Base-by-base conservation (phyloP, 2,329 filamentous ascomycete genomes). In the Alternaria sp. region DNA sequence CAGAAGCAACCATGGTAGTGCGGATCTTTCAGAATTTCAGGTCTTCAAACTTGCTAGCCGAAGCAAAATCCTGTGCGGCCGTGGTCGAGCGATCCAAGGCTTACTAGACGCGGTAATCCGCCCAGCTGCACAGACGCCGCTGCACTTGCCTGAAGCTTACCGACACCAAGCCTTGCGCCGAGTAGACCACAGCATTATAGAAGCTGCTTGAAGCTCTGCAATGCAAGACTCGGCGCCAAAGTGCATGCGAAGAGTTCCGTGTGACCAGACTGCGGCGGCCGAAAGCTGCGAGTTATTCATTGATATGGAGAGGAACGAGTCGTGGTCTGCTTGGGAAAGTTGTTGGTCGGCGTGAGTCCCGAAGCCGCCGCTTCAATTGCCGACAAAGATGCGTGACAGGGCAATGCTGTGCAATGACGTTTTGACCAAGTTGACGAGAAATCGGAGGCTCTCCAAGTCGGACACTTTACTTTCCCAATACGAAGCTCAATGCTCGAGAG, bases 91-190 rank as follows among this genome's bases (percentile, higher is more conserved):
- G 7, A 14, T 27, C 22, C 8, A 5, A n/a, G 43, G 43, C 6
- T 45, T 45, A 45, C 43, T 28, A 14, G 6, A 28, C 28, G 32
- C 20, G 46, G 46, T 50, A 50, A 50, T 8, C 46, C 46, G 46
- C 20, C 14, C 7, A 16, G 5, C 5, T 27, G 46, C 46, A 49
- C 30, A 49, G 28, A 49, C 45, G 45, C 45, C 14, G 32, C 5
- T 36, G 32, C 32, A 36, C 11, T 36, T 36, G 32, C 32, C 30
- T 36, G 46, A 49, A 49, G 46, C 46, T 49, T 49, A 28, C 45
- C 45, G 28, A 18, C 45, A 34, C 30, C 46, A 49, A 49, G 46
- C 46, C 46, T 49, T 14, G 46, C 10, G 46, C 46, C 46, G 18
- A 49, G 46, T 5, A 7, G 12, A 34, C 14, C 10, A 25, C 30